A percentile compares a stretch with the other conserved stretches of the same genome.
Evolutionary conservation across 23 red algal species (phyloP).

Genomic region (Cyanidium caldarium): DNA sequence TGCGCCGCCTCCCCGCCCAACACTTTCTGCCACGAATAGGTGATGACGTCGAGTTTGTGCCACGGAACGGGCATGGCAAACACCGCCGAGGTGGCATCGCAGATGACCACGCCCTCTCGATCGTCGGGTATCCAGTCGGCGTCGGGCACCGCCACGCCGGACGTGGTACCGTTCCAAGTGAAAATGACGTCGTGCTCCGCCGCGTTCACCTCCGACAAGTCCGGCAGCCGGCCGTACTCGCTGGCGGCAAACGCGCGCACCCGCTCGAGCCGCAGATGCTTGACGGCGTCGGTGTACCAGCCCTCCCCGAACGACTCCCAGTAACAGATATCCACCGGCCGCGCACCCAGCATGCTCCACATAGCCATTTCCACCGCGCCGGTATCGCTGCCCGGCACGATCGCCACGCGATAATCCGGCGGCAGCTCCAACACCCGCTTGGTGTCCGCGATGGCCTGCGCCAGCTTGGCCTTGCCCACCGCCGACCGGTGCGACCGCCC

Average conservation of each 20-base stretch:
- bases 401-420: slow-evolving; percentile 50
- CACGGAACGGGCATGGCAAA: slow-evolving; percentile 93
- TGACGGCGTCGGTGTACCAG: slow-evolving; percentile 62
- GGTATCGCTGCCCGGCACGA: slow-evolving; percentile 81
- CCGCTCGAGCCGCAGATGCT: slow-evolving; percentile 45
- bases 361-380: slow-evolving; percentile 97
- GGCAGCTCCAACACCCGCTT: slow-evolving; percentile 49
- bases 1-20: slow-evolving; percentile 93
- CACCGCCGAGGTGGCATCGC: slow-evolving; percentile 82
- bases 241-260: slow-evolving; percentile 27
- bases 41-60: slow-evolving; percentile 84
- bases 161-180: slow-evolving; percentile 94
- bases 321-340: slow-evolving; percentile 66
- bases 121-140: slow-evolving; percentile 57
- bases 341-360: slow-evolving; percentile 71
- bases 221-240: slow-evolving; percentile 72
- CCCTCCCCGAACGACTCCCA: slow-evolving; percentile 98
- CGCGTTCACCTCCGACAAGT: slow-evolving; percentile 27
- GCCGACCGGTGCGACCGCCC: slow-evolving; percentile 65
- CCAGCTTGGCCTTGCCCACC: slow-evolving; percentile 61
- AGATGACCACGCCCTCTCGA: slow-evolving; percentile 60
- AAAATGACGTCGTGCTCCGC: slow-evolving; percentile 75
- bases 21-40: slow-evolving; percentile 99
- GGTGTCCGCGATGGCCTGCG: slow-evolving; percentile 37
- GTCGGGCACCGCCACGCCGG: slow-evolving; percentile 48